phyloP scores from a whole-genome alignment of 2,329 filamentous ascomycete genomes.

The Fusarium globosum region DNA sequence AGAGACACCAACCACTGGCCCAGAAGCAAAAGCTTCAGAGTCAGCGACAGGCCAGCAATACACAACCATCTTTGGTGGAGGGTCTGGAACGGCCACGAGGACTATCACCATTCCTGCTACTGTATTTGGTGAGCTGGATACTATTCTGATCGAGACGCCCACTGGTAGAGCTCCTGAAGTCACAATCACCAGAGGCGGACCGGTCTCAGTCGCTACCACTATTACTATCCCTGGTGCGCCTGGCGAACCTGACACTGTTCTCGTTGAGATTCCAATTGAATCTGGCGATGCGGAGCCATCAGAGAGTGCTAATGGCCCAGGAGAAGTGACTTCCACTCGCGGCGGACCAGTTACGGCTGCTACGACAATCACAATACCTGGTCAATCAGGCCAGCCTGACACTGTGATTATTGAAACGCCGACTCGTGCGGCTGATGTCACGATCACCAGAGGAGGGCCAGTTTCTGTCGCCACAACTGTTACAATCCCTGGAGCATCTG shows the following conservation, averaged over 20 bases:
- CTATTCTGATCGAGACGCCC: constrained; percentile 7
- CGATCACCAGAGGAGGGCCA: constrained; percentile 1
- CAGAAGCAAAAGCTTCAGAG: background rate
- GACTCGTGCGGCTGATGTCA: background rate
- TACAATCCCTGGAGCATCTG: background rate
- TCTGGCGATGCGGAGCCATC: background rate
- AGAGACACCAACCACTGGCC: background rate
- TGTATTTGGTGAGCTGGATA: constrained; percentile 1
- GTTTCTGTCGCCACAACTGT: background rate
- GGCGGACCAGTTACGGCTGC: background rate
- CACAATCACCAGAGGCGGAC: constrained; percentile 8
- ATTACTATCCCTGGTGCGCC: background rate
- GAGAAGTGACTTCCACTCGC: background rate
- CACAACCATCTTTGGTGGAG: constrained; percentile 7
- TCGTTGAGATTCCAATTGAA: background rate
- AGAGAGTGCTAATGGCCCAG: fast-evolving
- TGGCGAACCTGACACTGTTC: background rate
- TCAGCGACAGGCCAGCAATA: background rate
- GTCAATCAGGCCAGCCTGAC: background rate
- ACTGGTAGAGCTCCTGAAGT: background rate
- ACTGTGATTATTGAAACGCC: background rate
- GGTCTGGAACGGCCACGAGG: background rate
- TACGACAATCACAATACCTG: background rate
- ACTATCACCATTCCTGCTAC: constrained; percentile 1
- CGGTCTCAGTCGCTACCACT: background rate